Conservation (phyloP, 805 yeast genomes). For the Kodamaea nitidulidarum region DNA sequence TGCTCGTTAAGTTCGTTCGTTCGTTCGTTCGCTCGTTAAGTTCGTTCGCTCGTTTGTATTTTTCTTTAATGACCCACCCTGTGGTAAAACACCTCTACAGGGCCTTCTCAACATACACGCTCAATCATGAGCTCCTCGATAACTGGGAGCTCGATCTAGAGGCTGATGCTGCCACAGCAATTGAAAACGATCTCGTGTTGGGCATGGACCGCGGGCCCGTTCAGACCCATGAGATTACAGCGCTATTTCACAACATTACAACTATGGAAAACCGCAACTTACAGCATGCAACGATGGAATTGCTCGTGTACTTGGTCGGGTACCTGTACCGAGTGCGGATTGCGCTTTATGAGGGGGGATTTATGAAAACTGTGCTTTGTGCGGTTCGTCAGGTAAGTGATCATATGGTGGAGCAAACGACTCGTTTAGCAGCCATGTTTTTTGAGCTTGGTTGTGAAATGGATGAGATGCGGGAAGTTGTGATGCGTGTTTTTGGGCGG, state of each 20-base stretch:
- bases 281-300: constrained; percentile 1
- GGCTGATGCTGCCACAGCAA: constrained; percentile 4
- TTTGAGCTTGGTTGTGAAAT: constrained; percentile 33
- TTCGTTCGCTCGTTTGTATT: no score
- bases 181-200: constrained; percentile 14
- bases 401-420: not conserved
- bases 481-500: not conserved
- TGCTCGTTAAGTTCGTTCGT: no score
- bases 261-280: not conserved
- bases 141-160: constrained; percentile 35
- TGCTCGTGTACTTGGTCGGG: constrained; percentile 16
- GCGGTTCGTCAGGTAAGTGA: not conserved
- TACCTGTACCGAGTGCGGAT: constrained; percentile 23
- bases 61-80: no score
- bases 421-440: constrained; percentile 18
- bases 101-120: constrained; percentile 19
- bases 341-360: constrained; percentile 16
- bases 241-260: not conserved
- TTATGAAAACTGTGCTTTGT: constrained; percentile 16
- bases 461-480: constrained; percentile 1
- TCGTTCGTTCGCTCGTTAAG: no score
- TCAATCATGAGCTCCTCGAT: constrained; percentile 25
- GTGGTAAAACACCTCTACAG: constrained; percentile 5
- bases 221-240: constrained; percentile 11
- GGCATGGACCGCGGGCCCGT: constrained; percentile 21